Evolutionary conservation across 2,329 filamentous ascomycete species (phyloP), one percentile per base, ranked within the genome.

Genomic region (Microdochium paspali): DNA sequence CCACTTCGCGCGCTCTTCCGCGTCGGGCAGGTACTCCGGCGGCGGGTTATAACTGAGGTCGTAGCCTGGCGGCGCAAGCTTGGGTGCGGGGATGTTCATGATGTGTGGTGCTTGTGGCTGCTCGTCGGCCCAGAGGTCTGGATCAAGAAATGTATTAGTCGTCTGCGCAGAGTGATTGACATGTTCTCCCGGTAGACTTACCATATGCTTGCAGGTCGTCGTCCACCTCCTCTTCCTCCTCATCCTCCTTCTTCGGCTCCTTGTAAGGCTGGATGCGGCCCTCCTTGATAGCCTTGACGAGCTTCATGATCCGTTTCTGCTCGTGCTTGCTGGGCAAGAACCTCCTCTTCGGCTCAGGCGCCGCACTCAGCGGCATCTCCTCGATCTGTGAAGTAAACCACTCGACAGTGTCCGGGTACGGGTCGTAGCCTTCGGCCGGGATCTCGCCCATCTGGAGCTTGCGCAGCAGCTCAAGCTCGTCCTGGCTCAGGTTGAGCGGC

Each of bases 321-420:
- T 98, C 93, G 65, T 98, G 89, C 68, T 96, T 97, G 44, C 91
- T 97, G 6, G 94, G 93, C 10, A 98, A 72, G 64, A 97, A 98
- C 57, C 93, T 84, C 53, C 93, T 80, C 71, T 98, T 98, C 1
- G 93, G 93, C 63, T 98, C 93, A 6, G 93, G 93, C 1, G 93
- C 93, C 43, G 90, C 85, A 62, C 89, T 96, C 49, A 98, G 67
- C 13, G 93, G 93, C 90, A 98, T 97, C 53, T 86, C 83, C 68
- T 98, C 93, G 61, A 86, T 78, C 58, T 90, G 84, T 53, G 87
- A 85, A 10, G 89, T 93, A 65, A 97, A 98, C 72, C 90, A 98
- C 58, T 95, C 90, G 6, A 98, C 80, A 63, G 87, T 90, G 54
- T 94, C 85, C 75, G 91, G 89, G 62, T 98, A 97, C 3, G 88